phyloP scores from a whole-genome alignment of 2,329 filamentous ascomycete species.

The Xylaria sp. region DNA sequence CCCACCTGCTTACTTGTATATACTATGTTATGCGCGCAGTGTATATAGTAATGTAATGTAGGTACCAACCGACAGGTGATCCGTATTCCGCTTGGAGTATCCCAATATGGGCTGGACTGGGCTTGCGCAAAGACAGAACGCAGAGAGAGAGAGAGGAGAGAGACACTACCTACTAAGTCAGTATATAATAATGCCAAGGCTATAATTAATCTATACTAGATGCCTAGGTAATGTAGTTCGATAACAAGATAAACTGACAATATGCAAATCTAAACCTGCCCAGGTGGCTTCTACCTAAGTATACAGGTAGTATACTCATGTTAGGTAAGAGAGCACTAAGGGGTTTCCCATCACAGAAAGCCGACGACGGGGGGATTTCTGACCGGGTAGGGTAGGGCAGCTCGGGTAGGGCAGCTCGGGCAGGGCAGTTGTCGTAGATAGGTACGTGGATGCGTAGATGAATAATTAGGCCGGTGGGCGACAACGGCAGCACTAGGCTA shows the following conservation, averaged over 20 bases:
- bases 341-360: constrained; percentile 31
- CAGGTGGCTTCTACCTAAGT: not conserved
- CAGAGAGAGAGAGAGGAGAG: too few relatives aligned
- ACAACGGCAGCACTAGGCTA: constrained; percentile 6
- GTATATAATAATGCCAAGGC: not conserved
- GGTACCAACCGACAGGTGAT: constrained; percentile 2
- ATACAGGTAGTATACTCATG: not conserved
- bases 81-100: constrained; percentile 21
- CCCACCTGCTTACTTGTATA: too few relatives aligned
- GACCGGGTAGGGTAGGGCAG: not conserved
- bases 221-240: not conserved
- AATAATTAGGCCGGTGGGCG: not conserved
- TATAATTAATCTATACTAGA: not conserved
- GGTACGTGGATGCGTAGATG: constrained; percentile 13
- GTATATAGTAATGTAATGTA: not conserved
- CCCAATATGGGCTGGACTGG: not conserved
- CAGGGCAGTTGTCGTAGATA: not conserved
- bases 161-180: not conserved
- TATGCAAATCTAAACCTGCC: not conserved
- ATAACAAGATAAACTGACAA: not conserved
- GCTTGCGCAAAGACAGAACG: not conserved
- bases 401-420: not conserved
- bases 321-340: not conserved
- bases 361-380: constrained; percentile 18
- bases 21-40: not conserved